Base-by-base conservation (phyloP, 352 stramenopile genomes). In the Proteromonas lacertae region DNA sequence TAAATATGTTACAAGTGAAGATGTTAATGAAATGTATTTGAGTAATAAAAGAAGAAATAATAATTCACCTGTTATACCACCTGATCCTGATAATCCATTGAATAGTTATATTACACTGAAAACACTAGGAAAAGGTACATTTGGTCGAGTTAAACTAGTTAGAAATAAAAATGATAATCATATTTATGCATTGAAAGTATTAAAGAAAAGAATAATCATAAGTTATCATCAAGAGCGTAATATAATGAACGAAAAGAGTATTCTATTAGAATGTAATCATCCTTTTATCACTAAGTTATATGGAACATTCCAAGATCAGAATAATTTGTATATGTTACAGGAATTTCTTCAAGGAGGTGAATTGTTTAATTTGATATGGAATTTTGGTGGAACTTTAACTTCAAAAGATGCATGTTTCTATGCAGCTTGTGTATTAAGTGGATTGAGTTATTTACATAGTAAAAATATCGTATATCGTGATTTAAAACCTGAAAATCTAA, bases 81-180 rank as follows among this genome's bases (percentile, higher is more conserved):
- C n/a, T n/a, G n/a, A n/a, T n/a, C n/a, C n/a, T n/a, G n/a, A n/a
- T n/a, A n/a, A n/a, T n/a, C n/a, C n/a, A n/a, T n/a, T n/a, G n/a
- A n/a, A n/a, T n/a, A n/a, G n/a, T n/a, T n/a, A n/a, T n/a, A n/a
- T n/a, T n/a, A n/a, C n/a, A n/a, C n/a, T n/a, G n/a, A n/a, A n/a
- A n/a, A 82, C 68, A 25, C 72, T 92, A 17, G 78, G 78, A 12
- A 68, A 75, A 13, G 78, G 78, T n/a, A 83, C 78, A 4, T 92
- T 92, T 45, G 76, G 76, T 2, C 56, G 66, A 9, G 77, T 91
- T 20, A 63, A 70, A 21, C 61, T 92, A 8, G 14, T 18, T 22
- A 35, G 37, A 33, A 25, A 53, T 18, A 30, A 72, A 45, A 24
- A 25, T 3, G 43, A 41, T 1, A 45, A 52, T 17, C 32, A 64